phyloP scores from a whole-genome alignment of 176 grass and related monocot genomes.

The Stipa capillata region DNA sequence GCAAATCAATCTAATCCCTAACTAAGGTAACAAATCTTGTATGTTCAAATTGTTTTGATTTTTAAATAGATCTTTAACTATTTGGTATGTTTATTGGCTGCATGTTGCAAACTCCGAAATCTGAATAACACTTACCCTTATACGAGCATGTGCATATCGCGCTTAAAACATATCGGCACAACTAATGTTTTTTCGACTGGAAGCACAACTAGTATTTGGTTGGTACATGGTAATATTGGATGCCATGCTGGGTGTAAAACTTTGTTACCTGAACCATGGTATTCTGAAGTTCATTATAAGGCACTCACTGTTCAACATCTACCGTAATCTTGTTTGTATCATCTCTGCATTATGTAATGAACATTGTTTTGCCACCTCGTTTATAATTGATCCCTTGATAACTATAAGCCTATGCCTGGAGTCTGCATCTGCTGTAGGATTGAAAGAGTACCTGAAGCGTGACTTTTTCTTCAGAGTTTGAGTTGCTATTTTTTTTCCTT shows the following conservation, averaged over 20 bases:
- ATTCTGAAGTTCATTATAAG: neutral
- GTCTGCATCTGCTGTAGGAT: neutral
- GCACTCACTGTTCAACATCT: neutral
- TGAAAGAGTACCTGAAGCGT: neutral
- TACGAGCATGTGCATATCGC: neutral
- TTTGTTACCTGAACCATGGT: neutral
- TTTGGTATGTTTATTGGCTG: neutral
- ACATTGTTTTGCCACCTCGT: slow-evolving; percentile 3
- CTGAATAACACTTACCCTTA: neutral
- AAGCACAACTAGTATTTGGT: too few relatives aligned
- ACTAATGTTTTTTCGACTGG: neutral
- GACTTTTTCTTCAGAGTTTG: neutral
- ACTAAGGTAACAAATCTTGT: neutral
- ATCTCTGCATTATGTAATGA: neutral
- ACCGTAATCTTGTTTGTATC: slow-evolving; percentile 3
- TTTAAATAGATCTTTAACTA: neutral
- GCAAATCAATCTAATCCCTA: neutral
- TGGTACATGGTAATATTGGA: neutral
- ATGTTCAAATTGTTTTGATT: neutral
- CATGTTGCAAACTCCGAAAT: neutral
- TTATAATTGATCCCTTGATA: neutral
- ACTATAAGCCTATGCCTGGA: neutral
- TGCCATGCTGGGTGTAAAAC: neutral
- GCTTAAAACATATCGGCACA: neutral
- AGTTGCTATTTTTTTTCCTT: neutral